These are phyloP conservation scores for Meyerozyma elateridarum DNA, from an alignment of 1,139 yeast genomes.

Conservation along the genomic window DNA sequence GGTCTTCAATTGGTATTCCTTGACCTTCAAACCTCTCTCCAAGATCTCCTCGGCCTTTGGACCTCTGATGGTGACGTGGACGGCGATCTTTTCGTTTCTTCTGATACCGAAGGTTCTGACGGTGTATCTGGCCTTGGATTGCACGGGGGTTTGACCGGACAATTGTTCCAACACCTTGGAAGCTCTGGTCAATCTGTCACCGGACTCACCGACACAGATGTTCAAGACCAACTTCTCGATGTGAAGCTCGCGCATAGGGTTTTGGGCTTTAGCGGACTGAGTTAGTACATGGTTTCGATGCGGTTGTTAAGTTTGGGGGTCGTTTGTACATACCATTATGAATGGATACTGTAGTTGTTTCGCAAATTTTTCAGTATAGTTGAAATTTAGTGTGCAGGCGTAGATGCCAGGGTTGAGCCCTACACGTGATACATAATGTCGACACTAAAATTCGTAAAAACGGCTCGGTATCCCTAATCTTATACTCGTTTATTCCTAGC, in stretches of 20 bases:
- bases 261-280: conserved; percentile 38
- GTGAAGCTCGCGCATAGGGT: conserved; percentile 96
- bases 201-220: conserved; percentile 99
- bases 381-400: too few species aligned
- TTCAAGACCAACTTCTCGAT: conserved; percentile 99
- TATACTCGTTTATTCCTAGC: too few species aligned
- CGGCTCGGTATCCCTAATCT: too few species aligned
- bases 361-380: too few species aligned
- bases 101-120: conserved; percentile 99
- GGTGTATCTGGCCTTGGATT: conserved; percentile 99
- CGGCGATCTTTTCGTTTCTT: conserved; percentile 99
- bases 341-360: too few species aligned
- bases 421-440: too few species aligned
- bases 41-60: conserved; percentile 99
- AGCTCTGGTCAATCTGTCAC: conserved; percentile 99
- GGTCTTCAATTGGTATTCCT: conserved; percentile 94
- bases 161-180: conserved; percentile 99
- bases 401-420: too few species aligned
- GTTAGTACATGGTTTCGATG: conserved; percentile 9
- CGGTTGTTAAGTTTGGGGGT: too few species aligned
- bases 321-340: too few species aligned
- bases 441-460: too few species aligned
- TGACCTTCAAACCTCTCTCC: conserved; percentile 99
- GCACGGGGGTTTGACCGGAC: conserved; percentile 99
- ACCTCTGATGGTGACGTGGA: conserved; percentile 99